Percentiles rank a stretch among this genome's conserved stretches.
These are phyloP conservation scores for Canna indica DNA, from an alignment of 176 grass and related monocot genomes.

Conservation along the genomic window DNA sequence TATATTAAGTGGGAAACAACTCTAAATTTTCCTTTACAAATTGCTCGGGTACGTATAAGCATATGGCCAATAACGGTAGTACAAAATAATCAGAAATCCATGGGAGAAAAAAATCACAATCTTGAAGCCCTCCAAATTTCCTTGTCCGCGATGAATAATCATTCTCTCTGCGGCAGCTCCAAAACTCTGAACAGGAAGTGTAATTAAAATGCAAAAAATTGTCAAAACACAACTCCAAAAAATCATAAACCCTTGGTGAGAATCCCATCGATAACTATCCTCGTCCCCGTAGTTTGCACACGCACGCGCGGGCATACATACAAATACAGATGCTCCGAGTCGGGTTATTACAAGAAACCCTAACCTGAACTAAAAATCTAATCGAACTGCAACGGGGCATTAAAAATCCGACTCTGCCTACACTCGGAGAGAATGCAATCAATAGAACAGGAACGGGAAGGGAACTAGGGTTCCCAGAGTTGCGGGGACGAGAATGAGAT, in stretches of 20 bases:
- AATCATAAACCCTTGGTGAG: not conserved
- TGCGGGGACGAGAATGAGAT: not conserved
- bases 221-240: not conserved
- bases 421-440: not conserved
- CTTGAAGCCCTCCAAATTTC: no score
- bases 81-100: not conserved
- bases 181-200: not conserved
- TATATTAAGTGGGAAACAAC: not conserved
- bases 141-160: no score
- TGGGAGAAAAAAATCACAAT: no score
- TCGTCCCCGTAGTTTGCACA: not conserved
- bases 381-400: not conserved
- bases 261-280: not conserved
- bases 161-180: no score
- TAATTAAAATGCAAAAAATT: not conserved
- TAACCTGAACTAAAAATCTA: not conserved
- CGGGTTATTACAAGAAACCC: not conserved
- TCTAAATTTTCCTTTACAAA: not conserved
- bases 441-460: not conserved
- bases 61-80: not conserved
- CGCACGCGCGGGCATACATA: no score
- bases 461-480: not conserved
- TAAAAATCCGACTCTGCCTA: not conserved
- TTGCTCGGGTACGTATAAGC: not conserved
- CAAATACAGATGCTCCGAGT: not conserved